A percentile compares a stretch with the other conserved stretches of the same genome.
Conservation (phyloP, 2,329 filamentous ascomycete species). For the Colletotrichum sp. region DNA sequence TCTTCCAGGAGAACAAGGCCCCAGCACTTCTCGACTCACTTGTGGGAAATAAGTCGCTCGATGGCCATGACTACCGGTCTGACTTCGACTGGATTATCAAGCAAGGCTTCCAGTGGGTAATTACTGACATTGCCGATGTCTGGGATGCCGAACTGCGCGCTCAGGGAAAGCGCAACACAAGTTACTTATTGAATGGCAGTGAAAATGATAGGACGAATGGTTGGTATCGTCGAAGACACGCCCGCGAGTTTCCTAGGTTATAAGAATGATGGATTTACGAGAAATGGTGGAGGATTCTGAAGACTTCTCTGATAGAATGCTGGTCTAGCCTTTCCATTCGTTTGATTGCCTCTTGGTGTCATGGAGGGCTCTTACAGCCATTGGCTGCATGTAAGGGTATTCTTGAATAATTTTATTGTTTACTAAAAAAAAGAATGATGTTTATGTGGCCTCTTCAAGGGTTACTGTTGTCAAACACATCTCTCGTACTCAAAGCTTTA, state of each 20-base stretch:
- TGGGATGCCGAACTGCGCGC: not conserved
- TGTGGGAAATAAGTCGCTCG: not conserved
- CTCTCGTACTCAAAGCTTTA: not conserved
- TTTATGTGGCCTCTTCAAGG: not conserved
- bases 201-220: not conserved
- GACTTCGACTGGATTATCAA: not conserved
- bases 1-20: not conserved
- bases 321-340: not conserved
- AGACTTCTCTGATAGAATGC: not conserved
- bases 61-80: not conserved
- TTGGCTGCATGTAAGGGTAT: not conserved
- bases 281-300: not conserved
- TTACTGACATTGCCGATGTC: not conserved
- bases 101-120: not conserved
- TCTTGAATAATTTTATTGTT: not conserved
- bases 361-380: not conserved
- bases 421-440: too few relatives aligned
- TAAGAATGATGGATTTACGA: not conserved
- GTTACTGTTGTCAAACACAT: not conserved
- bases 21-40: not conserved
- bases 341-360: not conserved
- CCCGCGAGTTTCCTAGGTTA: not conserved
- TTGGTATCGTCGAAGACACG: not conserved
- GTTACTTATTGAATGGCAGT: not conserved
- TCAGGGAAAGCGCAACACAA: not conserved